Evolutionary conservation across 805 yeast genomes (phyloP).

Genomic region (Sugiyamaella marilandica): DNA sequence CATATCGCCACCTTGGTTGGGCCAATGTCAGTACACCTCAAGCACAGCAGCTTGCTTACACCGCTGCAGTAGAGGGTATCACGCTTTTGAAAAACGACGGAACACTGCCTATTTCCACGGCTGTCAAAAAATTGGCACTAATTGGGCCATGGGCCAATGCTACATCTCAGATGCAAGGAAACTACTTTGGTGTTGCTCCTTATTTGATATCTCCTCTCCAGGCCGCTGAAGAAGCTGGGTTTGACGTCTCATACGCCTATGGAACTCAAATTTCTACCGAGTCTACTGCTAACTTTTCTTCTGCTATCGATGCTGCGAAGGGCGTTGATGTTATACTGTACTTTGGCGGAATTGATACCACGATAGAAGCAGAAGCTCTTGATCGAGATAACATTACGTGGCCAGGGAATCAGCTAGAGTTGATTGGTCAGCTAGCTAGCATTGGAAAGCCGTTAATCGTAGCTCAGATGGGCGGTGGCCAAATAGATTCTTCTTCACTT

Average conservation of each 20-base stretch:
- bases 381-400: constrained; percentile 11
- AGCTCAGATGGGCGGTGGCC: constrained; percentile 17
- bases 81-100: constrained; percentile 13
- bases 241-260: not conserved
- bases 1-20: constrained; percentile 9
- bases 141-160: constrained; percentile 16
- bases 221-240: constrained; percentile 10
- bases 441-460: constrained; percentile 11
- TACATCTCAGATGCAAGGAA: constrained; percentile 10
- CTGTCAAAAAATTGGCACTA: constrained; percentile 9
- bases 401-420: constrained; percentile 15
- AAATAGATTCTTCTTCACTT: constrained; percentile 11
- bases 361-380: constrained; percentile 13
- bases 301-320: constrained; percentile 6
- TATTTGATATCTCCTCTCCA: constrained; percentile 8
- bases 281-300: constrained; percentile 1
- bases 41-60: constrained; percentile 9
- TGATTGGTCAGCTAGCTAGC: constrained; percentile 1
- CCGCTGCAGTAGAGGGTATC: constrained; percentile 14
- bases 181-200: constrained; percentile 12
- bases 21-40: constrained; percentile 8
- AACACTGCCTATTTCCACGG: constrained; percentile 5
- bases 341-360: constrained; percentile 14
- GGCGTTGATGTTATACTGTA: constrained; percentile 10
- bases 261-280: constrained; percentile 7